Evolutionary conservation across 2,329 filamentous ascomycete genomes (phyloP), one percentile per base, ranked within the genome.

Genomic region (Neonectria sp.): DNA sequence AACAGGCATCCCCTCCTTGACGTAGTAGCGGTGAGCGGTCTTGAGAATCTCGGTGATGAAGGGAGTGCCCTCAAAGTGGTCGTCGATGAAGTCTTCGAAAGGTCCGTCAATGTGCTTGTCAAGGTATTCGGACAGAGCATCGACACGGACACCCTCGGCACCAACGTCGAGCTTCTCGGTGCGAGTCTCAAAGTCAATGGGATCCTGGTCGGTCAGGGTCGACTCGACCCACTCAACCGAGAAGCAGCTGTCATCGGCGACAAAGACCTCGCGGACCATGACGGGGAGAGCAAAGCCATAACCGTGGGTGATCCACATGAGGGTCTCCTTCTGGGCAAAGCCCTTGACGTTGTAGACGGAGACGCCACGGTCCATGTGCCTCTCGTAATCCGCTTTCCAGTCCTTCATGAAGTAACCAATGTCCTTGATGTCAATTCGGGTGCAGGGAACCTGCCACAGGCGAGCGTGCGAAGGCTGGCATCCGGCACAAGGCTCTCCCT

Each of bases 321-420:
- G 79, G 0, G 86, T 88, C 81, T 92, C 90, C 80, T 90, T 91
- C 69, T 87, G 85, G 15, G 89, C 84, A 71, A 92, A 92, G 57
- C 95, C 95, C 85, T 97, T 97, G 84, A 98, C 96, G 78, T 98
- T 98, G 82, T 93, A 95, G 55, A 97, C 92, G 2, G 95, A 97
- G 79, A 98, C 94, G 62, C 93, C 94, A 65, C 93, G 90, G 70
- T 90, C 93, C 74, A 96, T 89, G 79, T 98, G 95, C 74, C 95
- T 92, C 83, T 97, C 95, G 76, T 96, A 97, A 81, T 98, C 95
- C 51, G 95, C 95, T 84, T 95, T 97, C 95, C 95, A 98, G 82
- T 98, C 95, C 86, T 98, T 98, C 93, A 98, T 96, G 86, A 98
- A 98, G 82, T 97, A 97, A 49, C 91, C 93, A 77, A 98, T 97